phyloP scores from a whole-genome alignment of 139 green algal genomes.

The Auxenochlorella pyrenoidosa region DNA sequence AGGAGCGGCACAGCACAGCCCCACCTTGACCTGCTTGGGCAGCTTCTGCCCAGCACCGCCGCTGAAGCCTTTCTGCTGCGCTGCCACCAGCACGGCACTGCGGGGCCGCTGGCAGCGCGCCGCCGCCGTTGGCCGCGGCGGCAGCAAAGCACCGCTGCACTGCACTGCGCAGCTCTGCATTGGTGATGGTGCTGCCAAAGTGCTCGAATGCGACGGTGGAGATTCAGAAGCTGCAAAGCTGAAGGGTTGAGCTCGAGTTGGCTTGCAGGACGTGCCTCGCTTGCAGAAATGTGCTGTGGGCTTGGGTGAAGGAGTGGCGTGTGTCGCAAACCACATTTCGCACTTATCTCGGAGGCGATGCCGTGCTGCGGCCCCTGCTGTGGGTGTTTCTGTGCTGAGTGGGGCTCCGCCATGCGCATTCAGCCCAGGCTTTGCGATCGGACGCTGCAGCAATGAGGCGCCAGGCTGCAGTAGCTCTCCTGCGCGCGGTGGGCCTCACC shows the following conservation, averaged over 20 bases:
- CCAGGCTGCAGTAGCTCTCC: neutral
- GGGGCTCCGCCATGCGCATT: neutral
- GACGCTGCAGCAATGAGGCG: neutral
- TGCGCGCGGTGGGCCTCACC: neutral
- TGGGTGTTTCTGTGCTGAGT: neutral
- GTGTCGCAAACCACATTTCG: too few species aligned
- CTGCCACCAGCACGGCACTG: conserved; percentile 1
- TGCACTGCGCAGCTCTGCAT: neutral
- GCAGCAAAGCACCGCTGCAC: neutral
- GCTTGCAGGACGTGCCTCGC: too few species aligned
- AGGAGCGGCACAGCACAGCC: neutral
- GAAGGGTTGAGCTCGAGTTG: too few species aligned
- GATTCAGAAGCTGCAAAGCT: neutral
- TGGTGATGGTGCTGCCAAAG: neutral
- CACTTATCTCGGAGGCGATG: too few species aligned
- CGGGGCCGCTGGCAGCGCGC: neutral
- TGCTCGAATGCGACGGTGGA: neutral
- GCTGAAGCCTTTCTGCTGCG: conserved; percentile 24
- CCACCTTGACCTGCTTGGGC: conserved; percentile 36
- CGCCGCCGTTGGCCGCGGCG: neutral
- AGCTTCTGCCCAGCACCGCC: conserved; percentile 8
- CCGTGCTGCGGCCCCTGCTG: neutral
- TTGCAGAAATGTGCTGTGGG: too few species aligned
- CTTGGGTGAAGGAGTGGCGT: too few species aligned
- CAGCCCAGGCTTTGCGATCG: neutral